Base-by-base conservation (phyloP, 225 moss, liverwort and hornwort genomes). In the Sphagnum tenellum region DNA sequence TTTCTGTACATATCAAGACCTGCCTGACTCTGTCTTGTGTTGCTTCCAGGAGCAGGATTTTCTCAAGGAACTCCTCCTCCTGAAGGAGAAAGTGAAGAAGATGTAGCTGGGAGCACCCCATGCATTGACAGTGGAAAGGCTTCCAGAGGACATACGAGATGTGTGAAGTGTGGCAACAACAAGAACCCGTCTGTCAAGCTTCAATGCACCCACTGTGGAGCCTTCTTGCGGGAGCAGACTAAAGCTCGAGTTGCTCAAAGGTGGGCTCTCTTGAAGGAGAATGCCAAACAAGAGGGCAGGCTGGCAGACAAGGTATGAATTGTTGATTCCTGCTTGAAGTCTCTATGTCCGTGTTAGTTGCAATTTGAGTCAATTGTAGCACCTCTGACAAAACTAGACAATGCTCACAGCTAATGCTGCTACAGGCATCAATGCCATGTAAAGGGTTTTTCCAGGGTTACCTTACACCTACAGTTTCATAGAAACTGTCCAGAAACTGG, bases 101-200 rank as follows among this genome's bases (percentile, higher is more conserved):
- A 65, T 46, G 65, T 65, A 9, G 65, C 65, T 55, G 65, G 65
- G 11, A 65, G 65, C 47, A 55, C 54, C 47, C 55, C 65, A 14
- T 65, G 55, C 55, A 12, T 65, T 44, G 65, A 65, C 9, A 44
- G 54, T 4, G 65, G 65, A 12, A 65, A 65, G 55, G 65, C 65
- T 9, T 55, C 65, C 11, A 55, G 55, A 55, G 65, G 65, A 8
- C 65, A 65, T 10, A 65, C 47, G 9, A 55, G 65, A 55, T 65
- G 65, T 45, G 47, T 65, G 13, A 65, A 65, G 47, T 65, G 65
- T 55, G 65, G 65, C n/a, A 53, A 65, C 55, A 65, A 55, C 65
- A 65, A 65, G 47, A 65, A 65, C 55, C 65, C 65, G 7, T 65
- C 65, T 1, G 65, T 53, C 54, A 65, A 65, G 55, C 65, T 65